Evolutionary conservation across 2,329 filamentous ascomycete genomes (phyloP), one percentile per base, ranked within the genome.

Genomic region (Fusarium setosum): DNA sequence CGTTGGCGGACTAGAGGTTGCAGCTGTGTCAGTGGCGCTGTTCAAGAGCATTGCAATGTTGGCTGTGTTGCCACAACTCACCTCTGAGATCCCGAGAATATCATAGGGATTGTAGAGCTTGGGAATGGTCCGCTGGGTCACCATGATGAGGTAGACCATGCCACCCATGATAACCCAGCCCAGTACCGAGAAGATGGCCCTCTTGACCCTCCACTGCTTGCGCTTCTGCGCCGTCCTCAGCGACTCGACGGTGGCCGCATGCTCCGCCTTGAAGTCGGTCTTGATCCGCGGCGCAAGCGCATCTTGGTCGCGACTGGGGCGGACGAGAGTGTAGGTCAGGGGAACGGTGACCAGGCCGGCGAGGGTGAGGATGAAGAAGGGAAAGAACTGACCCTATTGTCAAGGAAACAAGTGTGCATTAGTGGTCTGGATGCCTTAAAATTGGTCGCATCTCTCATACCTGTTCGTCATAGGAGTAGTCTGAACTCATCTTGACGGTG

Each of bases 391-490:
- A 73, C 94, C 94, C 88, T 96, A 61, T 59, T 32, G 13, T 7
- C 10, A 20, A 4, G 11, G 11, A 40, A 21, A 29, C 13, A 9
- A 34, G 12, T 2, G 29, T 10, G 11, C 5, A 34, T 67, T 50
- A 67, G 65, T 47, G 11, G 41, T 13, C 23, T 18, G n/a, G 15
- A n/a, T 11, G 44, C 13, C 6, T 13, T 7, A 12, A 26, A 11
- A 40, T 18, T 5, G 1, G 13, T 12, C 11, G 37, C 17, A 8
- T 24, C 5, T 15, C 12, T 21, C 37, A 60, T 77, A 91, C 91
- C 88, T 96, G 89, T 77, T 97, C 92, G 87, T 99, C 96, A 83
- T 99, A 99, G 74, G 92, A 96, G 86, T 99, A 99, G 81, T 98
- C 95, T 75, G 92, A 93, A 77, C 91, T 94, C 89, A 96, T 96